Evolutionary conservation across 2,329 filamentous ascomycete species (phyloP), one percentile per base, ranked within the genome.

Genomic region (Biscogniauxia sp.): DNA sequence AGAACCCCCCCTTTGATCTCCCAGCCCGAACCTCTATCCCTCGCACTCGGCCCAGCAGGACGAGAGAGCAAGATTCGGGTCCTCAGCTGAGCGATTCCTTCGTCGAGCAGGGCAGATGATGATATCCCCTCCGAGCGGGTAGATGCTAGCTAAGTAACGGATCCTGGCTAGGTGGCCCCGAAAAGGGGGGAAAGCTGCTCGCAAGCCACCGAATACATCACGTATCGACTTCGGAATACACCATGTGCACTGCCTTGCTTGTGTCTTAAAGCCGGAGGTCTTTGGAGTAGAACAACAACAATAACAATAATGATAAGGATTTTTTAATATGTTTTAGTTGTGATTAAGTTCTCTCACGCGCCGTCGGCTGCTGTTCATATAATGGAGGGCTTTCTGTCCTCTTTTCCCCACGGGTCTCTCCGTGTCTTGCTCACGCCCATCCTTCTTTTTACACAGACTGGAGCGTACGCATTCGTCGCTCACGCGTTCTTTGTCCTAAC

Each of bases 171-270:
- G 50, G 51, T 20, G 45, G 41, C 55, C 51, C 59, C 41, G 51
- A 20, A 19, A 51, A 51, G 19, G 50, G 15, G 20, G 5, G 19
- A 7, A 13, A 20, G 5, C 20, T 7, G 9, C 51, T 20, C 37
- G 19, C 20, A 49, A 20, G 60, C 57, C 60, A 62, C 57, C 11
- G 54, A 56, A 54, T 28, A 60, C 41, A 58, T 51, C 58, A 60
- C 19, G 20, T n/a, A 9, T 60, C 7, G 51, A 28, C 17, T 50
- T 59, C 20, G 53, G 50, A 51, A 51, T 51, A 51, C 11, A 13
- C 20, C 50, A 25, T 20, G 17, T 37, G 56, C 59, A 59, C 57
- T 26, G 57, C 26, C n/a, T 13, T 13, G 5, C 9, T 25, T 23
- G 50, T 51, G 50, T 51, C 50, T 51, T 19, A 19, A 51, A 51